Conservation (phyloP, 352 stramenopile genomes). For the Pythium rishiriense region DNA sequence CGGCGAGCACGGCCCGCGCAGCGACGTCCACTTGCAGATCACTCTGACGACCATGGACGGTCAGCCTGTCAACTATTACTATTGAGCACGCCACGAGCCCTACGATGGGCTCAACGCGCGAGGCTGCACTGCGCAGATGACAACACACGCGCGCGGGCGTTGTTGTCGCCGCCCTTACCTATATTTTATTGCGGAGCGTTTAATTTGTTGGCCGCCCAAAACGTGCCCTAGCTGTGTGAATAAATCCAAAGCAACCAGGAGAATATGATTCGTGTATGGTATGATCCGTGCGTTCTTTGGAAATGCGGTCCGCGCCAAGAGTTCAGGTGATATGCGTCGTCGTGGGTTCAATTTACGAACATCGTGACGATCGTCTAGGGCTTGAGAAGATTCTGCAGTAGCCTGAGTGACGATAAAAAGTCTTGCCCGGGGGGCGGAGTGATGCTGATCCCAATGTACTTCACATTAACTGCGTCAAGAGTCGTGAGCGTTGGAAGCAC, state of each 20-base stretch:
- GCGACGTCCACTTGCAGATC: conserved; percentile 69
- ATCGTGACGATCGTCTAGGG: no score
- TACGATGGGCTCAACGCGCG: not conserved
- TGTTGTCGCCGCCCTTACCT: not conserved
- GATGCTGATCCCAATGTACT: not conserved
- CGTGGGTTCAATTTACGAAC: no score
- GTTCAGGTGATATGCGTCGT: no score
- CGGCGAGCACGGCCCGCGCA: conserved; percentile 42
- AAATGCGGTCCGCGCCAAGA: no score
- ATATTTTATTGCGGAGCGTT: conserved; percentile 10
- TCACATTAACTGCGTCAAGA: not conserved
- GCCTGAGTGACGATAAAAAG: not conserved
- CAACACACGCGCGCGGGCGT: not conserved
- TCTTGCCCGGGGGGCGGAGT: not conserved
- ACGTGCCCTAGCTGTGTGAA: not conserved
- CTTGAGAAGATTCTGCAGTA: no score
- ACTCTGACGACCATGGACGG: conserved; percentile 53
- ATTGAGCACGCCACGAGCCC: conserved; percentile 4
- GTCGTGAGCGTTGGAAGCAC: not conserved
- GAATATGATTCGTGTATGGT: no score
- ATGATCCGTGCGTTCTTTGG: no score
- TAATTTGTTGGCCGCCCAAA: not conserved
- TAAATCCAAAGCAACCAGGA: not conserved
- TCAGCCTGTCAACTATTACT: conserved; percentile 41
- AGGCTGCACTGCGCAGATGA: not conserved